phyloP scores from a whole-genome alignment of 495 filamentous ascomycete species.

The Talaromyces ruber region DNA sequence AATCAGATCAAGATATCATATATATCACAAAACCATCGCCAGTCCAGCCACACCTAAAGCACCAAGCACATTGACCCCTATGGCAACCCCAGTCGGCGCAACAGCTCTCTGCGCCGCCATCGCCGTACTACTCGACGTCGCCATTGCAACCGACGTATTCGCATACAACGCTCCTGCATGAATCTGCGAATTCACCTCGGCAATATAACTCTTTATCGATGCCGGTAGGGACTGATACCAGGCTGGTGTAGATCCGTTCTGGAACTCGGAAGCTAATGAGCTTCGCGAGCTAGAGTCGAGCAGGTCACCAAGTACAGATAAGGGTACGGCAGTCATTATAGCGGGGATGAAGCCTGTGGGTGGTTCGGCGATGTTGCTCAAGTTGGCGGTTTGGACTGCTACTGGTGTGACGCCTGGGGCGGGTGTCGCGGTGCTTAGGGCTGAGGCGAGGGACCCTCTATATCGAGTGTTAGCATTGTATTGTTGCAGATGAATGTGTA shows the following conservation, averaged over 20 bases:
- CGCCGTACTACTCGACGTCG: conserved; percentile 6
- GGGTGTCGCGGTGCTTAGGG: neutral
- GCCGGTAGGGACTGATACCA: conserved; percentile 23
- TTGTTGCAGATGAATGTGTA: no score
- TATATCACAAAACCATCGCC: conserved; percentile 15
- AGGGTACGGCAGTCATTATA: conserved; percentile 20
- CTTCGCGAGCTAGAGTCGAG: conserved; percentile 19
- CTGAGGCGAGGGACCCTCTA: conserved; percentile 1
- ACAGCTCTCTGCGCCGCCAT: conserved; percentile 9
- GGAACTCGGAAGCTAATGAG: conserved; percentile 21
- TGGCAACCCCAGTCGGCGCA: conserved; percentile 9
- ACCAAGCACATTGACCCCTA: conserved; percentile 15
- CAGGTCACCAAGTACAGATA: conserved; percentile 17
- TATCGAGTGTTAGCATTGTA: neutral
- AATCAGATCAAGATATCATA: neutral
- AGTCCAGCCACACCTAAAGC: conserved; percentile 19
- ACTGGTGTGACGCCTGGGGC: conserved; percentile 8
- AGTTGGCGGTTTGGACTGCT: conserved; percentile 14
- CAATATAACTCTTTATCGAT: conserved; percentile 24
- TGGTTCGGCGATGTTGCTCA: conserved; percentile 23
- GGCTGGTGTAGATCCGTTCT: conserved; percentile 20
- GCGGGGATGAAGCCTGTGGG: conserved; percentile 19
- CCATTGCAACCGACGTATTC: conserved; percentile 8
- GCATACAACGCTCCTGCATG: conserved; percentile 20
- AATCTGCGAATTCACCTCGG: conserved; percentile 21